phyloP scores from a whole-genome alignment of 2,329 filamentous ascomycete genomes.

The Trichoderma arundinaceum region DNA sequence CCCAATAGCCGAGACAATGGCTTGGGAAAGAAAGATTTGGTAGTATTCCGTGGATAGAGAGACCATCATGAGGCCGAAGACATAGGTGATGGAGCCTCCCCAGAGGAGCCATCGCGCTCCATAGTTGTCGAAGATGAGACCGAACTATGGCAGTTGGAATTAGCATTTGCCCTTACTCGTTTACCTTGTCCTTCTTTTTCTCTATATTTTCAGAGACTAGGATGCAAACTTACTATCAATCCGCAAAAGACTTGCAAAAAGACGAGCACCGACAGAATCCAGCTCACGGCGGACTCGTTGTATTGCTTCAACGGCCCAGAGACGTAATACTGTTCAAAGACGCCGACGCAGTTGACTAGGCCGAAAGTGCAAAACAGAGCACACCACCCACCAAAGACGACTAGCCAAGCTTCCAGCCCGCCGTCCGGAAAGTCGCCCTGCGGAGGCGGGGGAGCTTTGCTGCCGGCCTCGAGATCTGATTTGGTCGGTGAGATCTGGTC shows the following conservation, averaged over 20 bases:
- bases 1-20: conserved; percentile 50
- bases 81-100: conserved; percentile 59
- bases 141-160: conserved; percentile 46
- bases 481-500: neutral
- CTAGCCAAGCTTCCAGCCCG: conserved; percentile 62
- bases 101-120: conserved; percentile 65
- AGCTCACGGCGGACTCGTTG: conserved; percentile 59
- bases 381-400: conserved; percentile 56
- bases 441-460: neutral
- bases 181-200: too few relatives aligned
- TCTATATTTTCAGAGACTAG: neutral
- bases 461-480: conserved; percentile 19
- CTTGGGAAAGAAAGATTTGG: conserved; percentile 52
- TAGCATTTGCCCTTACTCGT: neutral
- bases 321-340: conserved; percentile 66
- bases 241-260: conserved; percentile 58
- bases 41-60: conserved; percentile 56
- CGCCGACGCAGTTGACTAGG: conserved; percentile 54
- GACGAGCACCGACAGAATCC: conserved; percentile 63
- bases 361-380: conserved; percentile 54
- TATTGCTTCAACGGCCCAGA: conserved; percentile 53
- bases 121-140: conserved; percentile 67
- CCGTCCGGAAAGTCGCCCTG: conserved; percentile 64
- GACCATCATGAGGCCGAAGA: conserved; percentile 70
- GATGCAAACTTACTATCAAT: conserved; percentile 43